Conservation (phyloP, 1,284 basidiomycete genomes). For the Cutaneotrichosporon dermatis region DNA sequence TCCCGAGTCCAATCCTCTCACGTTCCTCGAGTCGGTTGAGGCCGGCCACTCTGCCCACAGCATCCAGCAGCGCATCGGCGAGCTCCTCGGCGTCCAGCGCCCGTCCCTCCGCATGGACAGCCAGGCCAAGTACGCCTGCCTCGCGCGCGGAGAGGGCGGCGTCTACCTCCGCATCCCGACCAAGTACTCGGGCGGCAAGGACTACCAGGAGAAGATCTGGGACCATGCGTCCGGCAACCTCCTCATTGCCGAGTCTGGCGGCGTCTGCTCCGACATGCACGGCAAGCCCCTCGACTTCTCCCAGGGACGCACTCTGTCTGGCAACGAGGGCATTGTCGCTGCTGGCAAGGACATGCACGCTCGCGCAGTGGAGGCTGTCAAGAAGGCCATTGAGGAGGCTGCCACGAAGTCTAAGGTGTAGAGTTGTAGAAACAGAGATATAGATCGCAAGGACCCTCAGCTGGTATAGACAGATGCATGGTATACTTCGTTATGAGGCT, state of each 20-base stretch:
- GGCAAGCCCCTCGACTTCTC: conserved; percentile 80
- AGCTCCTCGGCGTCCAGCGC: conserved; percentile 62
- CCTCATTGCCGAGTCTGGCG: conserved; percentile 85
- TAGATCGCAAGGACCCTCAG: background rate
- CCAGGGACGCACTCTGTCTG: conserved; percentile 74
- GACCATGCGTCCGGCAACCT: conserved; percentile 88
- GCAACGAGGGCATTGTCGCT: conserved; percentile 85
- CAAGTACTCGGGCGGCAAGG: conserved; percentile 56
- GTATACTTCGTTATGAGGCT: background rate
- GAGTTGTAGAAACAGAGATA: no score
- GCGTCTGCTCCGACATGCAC: conserved; percentile 74
- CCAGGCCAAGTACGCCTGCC: conserved; percentile 90
- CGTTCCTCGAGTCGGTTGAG: conserved; percentile 87
- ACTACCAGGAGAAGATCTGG: conserved; percentile 89
- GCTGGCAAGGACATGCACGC: conserved; percentile 63
- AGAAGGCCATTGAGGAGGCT: conserved; percentile 58
- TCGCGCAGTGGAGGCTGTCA: conserved; percentile 69
- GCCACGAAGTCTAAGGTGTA: background rate
- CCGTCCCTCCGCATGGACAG: conserved; percentile 84
- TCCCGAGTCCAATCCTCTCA: conserved; percentile 44
- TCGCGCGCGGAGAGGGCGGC: conserved; percentile 84
- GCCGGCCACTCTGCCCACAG: conserved; percentile 83
- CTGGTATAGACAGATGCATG: conserved; percentile 1
- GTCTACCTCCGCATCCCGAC: conserved; percentile 89
- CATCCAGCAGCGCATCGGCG: conserved; percentile 71